Percentiles rank a stretch among this genome's conserved stretches.
Conservation (phyloP, 2,329 filamentous ascomycete genomes). For the Diaporthe citriasiana region DNA sequence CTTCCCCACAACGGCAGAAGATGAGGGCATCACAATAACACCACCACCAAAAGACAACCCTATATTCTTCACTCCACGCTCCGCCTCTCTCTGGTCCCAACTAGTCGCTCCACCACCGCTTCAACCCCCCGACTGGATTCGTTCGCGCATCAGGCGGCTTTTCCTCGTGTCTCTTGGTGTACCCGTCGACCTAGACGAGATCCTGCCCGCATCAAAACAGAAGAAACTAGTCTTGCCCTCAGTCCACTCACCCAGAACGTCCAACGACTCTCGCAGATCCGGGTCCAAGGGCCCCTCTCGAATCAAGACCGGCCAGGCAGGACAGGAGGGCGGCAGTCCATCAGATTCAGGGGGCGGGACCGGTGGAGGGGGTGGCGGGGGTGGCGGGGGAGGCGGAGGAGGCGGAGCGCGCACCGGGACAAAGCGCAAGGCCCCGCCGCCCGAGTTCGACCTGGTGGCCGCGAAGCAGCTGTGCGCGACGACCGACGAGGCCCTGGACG, state of each 20-base stretch:
- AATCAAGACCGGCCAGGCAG: constrained; percentile 56
- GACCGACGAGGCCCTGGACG: constrained; percentile 84
- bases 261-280: constrained; percentile 64
- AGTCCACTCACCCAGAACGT: constrained; percentile 71
- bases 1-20: constrained; percentile 66
- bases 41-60: constrained; percentile 68
- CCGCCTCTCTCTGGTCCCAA: constrained; percentile 94
- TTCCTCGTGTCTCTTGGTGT: constrained; percentile 97
- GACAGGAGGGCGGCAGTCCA: constrained; percentile 63
- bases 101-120: constrained; percentile 94
- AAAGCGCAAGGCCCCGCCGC: constrained; percentile 72
- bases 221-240: constrained; percentile 97
- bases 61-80: constrained; percentile 87
- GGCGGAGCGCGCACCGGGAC: constrained; percentile 52
- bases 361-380: constrained; percentile 56
- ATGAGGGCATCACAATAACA: constrained; percentile 65
- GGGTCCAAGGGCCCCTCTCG: constrained; percentile 53
- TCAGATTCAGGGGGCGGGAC: constrained; percentile 19
- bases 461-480: constrained; percentile 85
- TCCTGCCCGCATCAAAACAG: constrained; percentile 95
- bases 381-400: constrained; percentile 64
- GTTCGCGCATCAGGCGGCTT: constrained; percentile 91
- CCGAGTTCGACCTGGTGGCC: constrained; percentile 83
- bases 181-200: constrained; percentile 96
- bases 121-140: constrained; percentile 97